Evolutionary conservation across 306 rosid genomes (phyloP), one percentile per base, ranked within the genome.

Genomic region (Potentilla sterilis): DNA sequence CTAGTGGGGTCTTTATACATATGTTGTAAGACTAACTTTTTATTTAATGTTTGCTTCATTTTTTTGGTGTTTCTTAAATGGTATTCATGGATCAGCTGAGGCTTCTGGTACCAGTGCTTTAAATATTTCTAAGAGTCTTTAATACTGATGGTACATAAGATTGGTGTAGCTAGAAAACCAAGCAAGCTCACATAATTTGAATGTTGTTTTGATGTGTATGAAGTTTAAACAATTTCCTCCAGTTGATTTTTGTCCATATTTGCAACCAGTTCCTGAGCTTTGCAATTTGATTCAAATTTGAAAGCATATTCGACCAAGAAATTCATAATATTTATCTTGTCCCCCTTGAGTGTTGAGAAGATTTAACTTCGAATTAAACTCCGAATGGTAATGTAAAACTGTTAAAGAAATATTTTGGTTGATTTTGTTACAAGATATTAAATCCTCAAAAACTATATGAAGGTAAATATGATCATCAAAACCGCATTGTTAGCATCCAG

Each of bases 1-100:
- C 63, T 28, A 12, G 55, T 62, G 42, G 21, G 42, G 67, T 62
- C 67, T 64, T 64, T 64, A 15, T 64, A 38, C 46, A 38, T 64
- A 35, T 16, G 46, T 35, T 16, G 40, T 13, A 59, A 13, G 10
- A 32, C 19, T 1, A 14, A 3, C 7, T 59, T 59, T 28, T 28
- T 32, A 62, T 62, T 62, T 35, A 64, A 37, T 64, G 69, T 35
- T 63, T 16, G 28, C 41, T 14, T 64, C 46, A 64, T 16, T 7
- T 6, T 64, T 64, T 64, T 37, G 69, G 46, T 64, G 69, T 16
- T 15, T 64, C 24, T 38, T 64, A 38, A 64, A 64, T 64, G 46
- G 42, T 38, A 38, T 64, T 64, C 69, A 64, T 64, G 69, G 69
- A 37, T 64, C 24, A 37, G 69, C 44, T 64, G 69, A 64, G 46